These are phyloP conservation scores for Aspergillus intermedius DNA, from an alignment of 2,329 filamentous ascomycete genomes.

Conservation along the genomic window DNA sequence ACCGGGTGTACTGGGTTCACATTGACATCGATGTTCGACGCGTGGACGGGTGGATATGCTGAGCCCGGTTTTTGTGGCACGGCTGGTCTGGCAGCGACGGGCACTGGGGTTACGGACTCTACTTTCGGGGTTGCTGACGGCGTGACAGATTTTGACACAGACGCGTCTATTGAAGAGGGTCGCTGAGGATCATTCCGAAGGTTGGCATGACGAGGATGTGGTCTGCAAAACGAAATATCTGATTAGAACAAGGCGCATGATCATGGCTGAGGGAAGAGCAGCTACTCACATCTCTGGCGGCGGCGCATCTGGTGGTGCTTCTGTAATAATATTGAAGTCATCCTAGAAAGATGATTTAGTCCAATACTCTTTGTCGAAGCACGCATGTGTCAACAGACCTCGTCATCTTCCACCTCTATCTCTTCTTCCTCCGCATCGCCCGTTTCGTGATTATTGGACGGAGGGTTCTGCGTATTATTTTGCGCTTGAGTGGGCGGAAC, in stretches of 20 bases:
- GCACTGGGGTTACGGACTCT: slow-evolving; percentile 26
- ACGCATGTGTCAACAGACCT: slow-evolving; percentile 11
- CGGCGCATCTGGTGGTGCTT: slow-evolving; percentile 38
- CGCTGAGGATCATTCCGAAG: slow-evolving; percentile 31
- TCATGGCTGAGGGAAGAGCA: background rate
- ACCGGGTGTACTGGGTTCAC: slow-evolving; percentile 70
- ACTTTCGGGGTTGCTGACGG: slow-evolving; percentile 25
- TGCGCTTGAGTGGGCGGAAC: slow-evolving; percentile 25
- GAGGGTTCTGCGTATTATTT: slow-evolving; percentile 21
- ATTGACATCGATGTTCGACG: slow-evolving; percentile 79
- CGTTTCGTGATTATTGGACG: slow-evolving; percentile 23
- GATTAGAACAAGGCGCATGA: slow-evolving; percentile 1
- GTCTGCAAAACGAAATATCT: slow-evolving; percentile 18
- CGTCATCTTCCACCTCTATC: slow-evolving; percentile 34
- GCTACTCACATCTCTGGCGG: slow-evolving; percentile 31
- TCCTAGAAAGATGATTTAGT: slow-evolving; percentile 28
- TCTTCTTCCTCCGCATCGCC: slow-evolving; percentile 38
- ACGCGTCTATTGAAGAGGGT: slow-evolving; percentile 27
- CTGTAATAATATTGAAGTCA: slow-evolving; percentile 46
- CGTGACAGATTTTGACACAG: slow-evolving; percentile 29
- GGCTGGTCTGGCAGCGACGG: slow-evolving; percentile 29
- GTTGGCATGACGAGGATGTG: slow-evolving; percentile 33
- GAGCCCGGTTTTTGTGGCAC: slow-evolving; percentile 49
- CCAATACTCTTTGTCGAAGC: background rate
- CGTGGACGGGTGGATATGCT: slow-evolving; percentile 61